Evolutionary conservation across 352 stramenopile genomes (phyloP).

Genomic region (Pilasporangium apinafurcum): DNA sequence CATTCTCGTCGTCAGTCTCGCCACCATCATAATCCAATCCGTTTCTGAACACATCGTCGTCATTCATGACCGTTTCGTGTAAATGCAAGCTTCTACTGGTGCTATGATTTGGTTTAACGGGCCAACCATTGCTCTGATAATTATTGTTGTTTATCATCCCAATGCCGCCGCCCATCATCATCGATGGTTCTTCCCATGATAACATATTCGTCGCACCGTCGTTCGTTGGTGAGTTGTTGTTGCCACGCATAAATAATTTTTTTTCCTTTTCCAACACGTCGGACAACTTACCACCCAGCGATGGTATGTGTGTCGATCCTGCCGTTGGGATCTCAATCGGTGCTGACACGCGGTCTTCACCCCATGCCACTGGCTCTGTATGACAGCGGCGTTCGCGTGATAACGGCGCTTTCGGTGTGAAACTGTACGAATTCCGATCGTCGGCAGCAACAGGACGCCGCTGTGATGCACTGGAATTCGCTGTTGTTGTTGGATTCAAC

Average conservation of each 20-base stretch:
- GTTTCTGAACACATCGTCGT: conserved; percentile 16
- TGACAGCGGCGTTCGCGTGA: conserved; percentile 21
- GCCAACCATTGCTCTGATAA: conserved; percentile 5
- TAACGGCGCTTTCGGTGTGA: conserved; percentile 10
- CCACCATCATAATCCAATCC: conserved; percentile 30
- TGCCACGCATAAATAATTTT: not conserved
- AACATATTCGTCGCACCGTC: conserved; percentile 25
- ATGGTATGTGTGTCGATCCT: conserved; percentile 4
- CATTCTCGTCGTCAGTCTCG: conserved; percentile 17
- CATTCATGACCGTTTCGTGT: too few species aligned
- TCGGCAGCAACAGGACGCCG: too few species aligned
- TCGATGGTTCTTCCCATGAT: conserved; percentile 57
- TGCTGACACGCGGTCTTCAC: conserved; percentile 38
- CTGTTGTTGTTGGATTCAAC: too few species aligned
- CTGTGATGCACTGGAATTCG: not conserved
- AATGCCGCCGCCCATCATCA: conserved; percentile 23
- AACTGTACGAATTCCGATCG: conserved; percentile 25
- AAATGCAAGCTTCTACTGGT: too few species aligned
- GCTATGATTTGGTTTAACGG: too few species aligned
- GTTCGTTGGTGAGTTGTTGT: conserved; percentile 5
- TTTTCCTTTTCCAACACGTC: conserved; percentile 5
- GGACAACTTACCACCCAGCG: conserved; percentile 13
- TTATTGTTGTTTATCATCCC: conserved; percentile 5
- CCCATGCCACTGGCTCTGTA: conserved; percentile 29
- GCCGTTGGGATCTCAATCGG: conserved; percentile 58